phyloP scores from a whole-genome alignment of 1,284 basidiomycete species.

The Melampsora medusae region DNA sequence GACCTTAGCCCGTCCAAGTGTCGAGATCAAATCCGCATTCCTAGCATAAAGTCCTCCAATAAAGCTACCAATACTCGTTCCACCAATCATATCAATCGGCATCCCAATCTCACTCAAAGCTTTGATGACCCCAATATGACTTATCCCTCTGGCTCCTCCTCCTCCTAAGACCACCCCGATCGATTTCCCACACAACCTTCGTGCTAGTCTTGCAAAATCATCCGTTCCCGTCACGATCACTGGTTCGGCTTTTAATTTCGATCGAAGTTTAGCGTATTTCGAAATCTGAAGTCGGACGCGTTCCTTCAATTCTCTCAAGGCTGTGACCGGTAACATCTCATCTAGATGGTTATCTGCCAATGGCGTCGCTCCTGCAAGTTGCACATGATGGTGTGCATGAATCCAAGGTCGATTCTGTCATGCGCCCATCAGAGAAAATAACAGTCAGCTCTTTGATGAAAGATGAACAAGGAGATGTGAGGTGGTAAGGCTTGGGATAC shows the following conservation, averaged over 20 bases:
- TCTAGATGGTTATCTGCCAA: slow-evolving; percentile 60
- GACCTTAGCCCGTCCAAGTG: slow-evolving; percentile 79
- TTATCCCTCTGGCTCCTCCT: slow-evolving; percentile 89
- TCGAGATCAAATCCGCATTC: slow-evolving; percentile 85
- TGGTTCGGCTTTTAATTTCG: slow-evolving; percentile 61
- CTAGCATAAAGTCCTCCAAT: slow-evolving; percentile 95
- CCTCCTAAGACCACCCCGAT: slow-evolving; percentile 93
- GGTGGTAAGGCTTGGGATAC: no score
- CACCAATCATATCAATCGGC: slow-evolving; percentile 83
- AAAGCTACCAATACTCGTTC: slow-evolving; percentile 86
- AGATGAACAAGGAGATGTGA: no score
- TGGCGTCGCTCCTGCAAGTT: slow-evolving; percentile 64
- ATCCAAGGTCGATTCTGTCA: slow-evolving; percentile 85
- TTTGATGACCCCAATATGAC: slow-evolving; percentile 84
- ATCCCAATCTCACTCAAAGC: slow-evolving; percentile 88
- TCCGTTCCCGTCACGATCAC: slow-evolving; percentile 52
- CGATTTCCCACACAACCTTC: slow-evolving; percentile 85
- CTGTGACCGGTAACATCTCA: slow-evolving; percentile 83
- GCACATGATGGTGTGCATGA: slow-evolving; percentile 85
- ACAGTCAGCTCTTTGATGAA: no score
- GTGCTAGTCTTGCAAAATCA: slow-evolving; percentile 88
- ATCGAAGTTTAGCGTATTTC: slow-evolving; percentile 69
- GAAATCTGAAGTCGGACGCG: slow-evolving; percentile 83
- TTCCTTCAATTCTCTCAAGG: slow-evolving; percentile 72
- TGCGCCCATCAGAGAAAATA: not conserved